Conservation (phyloP, 805 yeast genomes). For the Groenewaldozyma tartarivorans region DNA sequence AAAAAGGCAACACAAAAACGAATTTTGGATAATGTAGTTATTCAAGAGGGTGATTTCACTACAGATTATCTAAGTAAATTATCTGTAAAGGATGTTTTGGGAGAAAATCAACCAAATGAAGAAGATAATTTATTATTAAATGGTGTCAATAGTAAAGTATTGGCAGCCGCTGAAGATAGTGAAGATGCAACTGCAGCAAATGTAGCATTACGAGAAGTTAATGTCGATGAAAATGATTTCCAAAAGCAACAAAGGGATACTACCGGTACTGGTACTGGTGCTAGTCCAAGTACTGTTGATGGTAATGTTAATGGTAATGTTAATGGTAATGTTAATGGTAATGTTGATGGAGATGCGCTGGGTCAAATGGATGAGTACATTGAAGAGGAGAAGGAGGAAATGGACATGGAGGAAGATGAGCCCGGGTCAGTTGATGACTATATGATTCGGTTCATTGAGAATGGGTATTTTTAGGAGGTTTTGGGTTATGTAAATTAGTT, state of each 20-base stretch:
- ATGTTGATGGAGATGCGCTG: conserved; percentile 12
- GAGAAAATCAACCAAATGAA: conserved; percentile 32
- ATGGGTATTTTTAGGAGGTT: conserved; percentile 69
- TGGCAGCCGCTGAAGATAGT: conserved; percentile 93
- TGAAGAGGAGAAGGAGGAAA: conserved; percentile 8
- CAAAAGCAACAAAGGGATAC: conserved; percentile 33
- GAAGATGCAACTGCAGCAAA: conserved; percentile 70
- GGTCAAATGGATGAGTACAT: conserved; percentile 5
- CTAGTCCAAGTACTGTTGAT: conserved; percentile 2
- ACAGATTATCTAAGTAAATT: conserved; percentile 89
- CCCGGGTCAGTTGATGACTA: conserved; percentile 85
- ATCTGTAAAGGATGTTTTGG: conserved; percentile 77
- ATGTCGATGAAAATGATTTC: conserved; percentile 80
- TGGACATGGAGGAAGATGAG: conserved; percentile 47
- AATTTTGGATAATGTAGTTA: conserved; percentile 86
- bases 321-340: conserved; percentile 3
- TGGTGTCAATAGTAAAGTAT: conserved; percentile 39
- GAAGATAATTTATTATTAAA: conserved; percentile 15
- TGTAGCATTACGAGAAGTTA: conserved; percentile 77
- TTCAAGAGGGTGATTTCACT: conserved; percentile 96
- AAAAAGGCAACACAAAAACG: conserved; percentile 91
- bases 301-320: background rate
- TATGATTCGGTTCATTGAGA: conserved; percentile 85
- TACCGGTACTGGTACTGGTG: background rate
- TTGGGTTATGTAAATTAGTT: conserved; percentile 27